phyloP scores from a whole-genome alignment of 768 basidiomycete species.

The Paxillus involutus region DNA sequence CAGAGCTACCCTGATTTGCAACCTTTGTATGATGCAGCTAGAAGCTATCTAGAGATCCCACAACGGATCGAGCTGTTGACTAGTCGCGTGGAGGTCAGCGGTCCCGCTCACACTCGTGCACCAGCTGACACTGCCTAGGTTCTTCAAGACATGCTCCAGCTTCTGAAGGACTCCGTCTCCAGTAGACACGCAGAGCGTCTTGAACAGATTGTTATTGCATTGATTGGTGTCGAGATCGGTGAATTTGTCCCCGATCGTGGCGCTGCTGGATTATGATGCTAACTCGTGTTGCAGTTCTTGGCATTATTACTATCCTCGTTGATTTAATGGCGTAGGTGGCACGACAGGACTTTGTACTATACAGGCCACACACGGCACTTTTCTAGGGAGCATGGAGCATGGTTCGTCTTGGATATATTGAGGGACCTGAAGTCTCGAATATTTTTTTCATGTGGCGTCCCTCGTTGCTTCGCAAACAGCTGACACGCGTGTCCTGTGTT shows the following conservation, averaged over 20 bases:
- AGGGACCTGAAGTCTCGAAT: neutral
- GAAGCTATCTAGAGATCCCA: slow-evolving; percentile 93
- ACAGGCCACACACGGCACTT: neutral
- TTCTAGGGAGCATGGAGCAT: slow-evolving; percentile 4
- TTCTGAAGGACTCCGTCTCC: slow-evolving; percentile 92
- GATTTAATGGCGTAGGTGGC: slow-evolving; percentile 62
- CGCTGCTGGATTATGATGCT: neutral
- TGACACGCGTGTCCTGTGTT: neutral
- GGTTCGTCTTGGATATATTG: slow-evolving; percentile 1
- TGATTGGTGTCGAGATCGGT: slow-evolving; percentile 91
- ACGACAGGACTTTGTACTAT: slow-evolving; percentile 10
- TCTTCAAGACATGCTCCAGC: slow-evolving; percentile 93
- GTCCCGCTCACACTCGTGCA: slow-evolving; percentile 4
- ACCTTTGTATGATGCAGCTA: slow-evolving; percentile 90
- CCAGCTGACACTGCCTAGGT: slow-evolving; percentile 42
- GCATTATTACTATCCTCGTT: slow-evolving; percentile 88
- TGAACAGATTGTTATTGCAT: slow-evolving; percentile 88
- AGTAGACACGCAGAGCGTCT: slow-evolving; percentile 88
- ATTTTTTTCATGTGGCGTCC: neutral
- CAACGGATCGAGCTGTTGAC: slow-evolving; percentile 92
- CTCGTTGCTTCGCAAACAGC: neutral
- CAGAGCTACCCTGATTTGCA: slow-evolving; percentile 94
- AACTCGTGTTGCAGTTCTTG: slow-evolving; percentile 56
- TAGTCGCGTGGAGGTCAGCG: slow-evolving; percentile 82
- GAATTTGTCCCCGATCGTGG: slow-evolving; percentile 18